A percentile compares a stretch with the other conserved stretches of the same genome.
Evolutionary conservation across 1,284 basidiomycete species (phyloP).

Genomic region (Melampsora larici-populina): DNA sequence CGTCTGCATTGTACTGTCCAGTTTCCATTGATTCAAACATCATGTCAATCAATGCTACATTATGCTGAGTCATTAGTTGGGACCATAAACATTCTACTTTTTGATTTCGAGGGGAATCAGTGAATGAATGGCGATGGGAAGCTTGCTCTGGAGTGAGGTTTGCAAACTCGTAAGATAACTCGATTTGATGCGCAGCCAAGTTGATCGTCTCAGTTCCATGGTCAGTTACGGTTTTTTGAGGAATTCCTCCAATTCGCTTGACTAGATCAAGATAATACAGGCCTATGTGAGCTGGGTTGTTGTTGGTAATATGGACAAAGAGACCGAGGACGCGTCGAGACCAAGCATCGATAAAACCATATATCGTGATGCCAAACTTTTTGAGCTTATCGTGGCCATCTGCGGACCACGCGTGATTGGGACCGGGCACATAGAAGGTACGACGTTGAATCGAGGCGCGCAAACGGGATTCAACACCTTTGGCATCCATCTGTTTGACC

Average conservation of each 20-base stretch:
- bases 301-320: too few species aligned
- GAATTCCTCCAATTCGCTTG: not conserved
- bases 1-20: not conserved
- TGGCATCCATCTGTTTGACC: too few species aligned
- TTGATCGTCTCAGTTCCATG: too few species aligned
- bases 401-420: not conserved
- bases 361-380: too few species aligned
- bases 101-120: not conserved
- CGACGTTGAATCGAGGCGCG: not conserved
- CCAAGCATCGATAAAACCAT: too few species aligned
- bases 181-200: not conserved
- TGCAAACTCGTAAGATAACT: not conserved
- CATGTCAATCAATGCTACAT: not conserved
- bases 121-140: not conserved
- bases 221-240: not conserved
- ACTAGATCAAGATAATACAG: conserved; percentile 6
- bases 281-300: conserved; percentile 1
- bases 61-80: too few species aligned
- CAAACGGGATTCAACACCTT: not conserved
- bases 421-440: not conserved
- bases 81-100: too few species aligned
- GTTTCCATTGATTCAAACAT: not conserved
- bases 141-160: not conserved
- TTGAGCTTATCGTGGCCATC: too few species aligned
- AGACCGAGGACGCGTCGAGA: too few species aligned